Base-by-base conservation (phyloP, 495 filamentous ascomycete genomes). In the Neurospora sp. region DNA sequence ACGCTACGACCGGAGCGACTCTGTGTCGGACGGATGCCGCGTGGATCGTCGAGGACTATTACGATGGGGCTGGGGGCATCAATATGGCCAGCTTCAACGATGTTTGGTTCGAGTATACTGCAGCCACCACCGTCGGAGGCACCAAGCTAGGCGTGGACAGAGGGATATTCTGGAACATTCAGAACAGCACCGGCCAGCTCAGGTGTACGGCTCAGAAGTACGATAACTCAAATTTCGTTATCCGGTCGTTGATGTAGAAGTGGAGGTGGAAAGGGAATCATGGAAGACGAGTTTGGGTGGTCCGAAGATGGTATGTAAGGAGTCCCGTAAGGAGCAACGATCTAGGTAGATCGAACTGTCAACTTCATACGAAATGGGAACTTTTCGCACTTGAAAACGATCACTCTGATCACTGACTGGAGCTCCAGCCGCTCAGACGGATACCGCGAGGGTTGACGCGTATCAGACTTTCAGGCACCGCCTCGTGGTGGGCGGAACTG, bases 21-120 rank as follows among this genome's bases (percentile, higher is more conserved):
- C 77, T 82, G 54, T 82, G 79, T 69, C 77, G 77, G 24, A 28
- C 72, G 71, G 81, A 82, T 71, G 79, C 78, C 37, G 82, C 82
- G 45, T 83, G 83, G 82, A 80, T 84, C n/a, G 73, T 84, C 8
- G 82, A 83, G 74, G 81, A 83, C 73, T 81, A 76, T 37, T 79
- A 81, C 45, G 74, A 78, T 13, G 66, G 71, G 21, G 71, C 73
- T 17, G 71, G 73, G 42, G 75, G 80, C 72, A 79, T 83, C 17
- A 40, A 74, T 3, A 79, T 84, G 70, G 80, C 79, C 13, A 54
- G 73, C 43, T 85, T 85, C 70, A 73, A 75, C 34, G 78, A 81
- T 13, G 71, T 84, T 28, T 81, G 81, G 75, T 85, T 85, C 74
- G 75, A 78, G 28, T 74, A 81, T 8, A 73, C 76, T 36, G 48